Conservation (phyloP, 345 rosid genomes). For the Angophora floribunda region DNA sequence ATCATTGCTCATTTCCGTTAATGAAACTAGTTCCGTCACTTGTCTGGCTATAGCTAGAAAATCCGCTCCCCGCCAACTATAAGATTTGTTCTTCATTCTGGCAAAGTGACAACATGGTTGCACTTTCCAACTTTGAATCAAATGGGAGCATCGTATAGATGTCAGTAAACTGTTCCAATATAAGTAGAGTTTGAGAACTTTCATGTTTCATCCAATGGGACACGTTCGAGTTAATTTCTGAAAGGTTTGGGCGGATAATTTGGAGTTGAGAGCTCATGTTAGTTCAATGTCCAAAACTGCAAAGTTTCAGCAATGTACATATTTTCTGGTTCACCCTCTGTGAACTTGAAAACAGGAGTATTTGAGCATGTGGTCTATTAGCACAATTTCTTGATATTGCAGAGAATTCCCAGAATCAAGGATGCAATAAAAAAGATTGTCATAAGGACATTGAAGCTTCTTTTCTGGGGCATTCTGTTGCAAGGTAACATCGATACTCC, state of each 20-base stretch:
- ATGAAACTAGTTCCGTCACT: background rate
- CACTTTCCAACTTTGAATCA: background rate
- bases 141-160: background rate
- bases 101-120: background rate
- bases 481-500: slow-evolving; percentile 29
- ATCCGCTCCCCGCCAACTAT: background rate
- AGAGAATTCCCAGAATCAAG: slow-evolving; percentile 32
- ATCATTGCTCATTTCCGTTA: background rate
- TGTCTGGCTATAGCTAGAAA: background rate
- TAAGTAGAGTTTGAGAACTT: background rate
- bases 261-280: background rate
- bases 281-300: background rate
- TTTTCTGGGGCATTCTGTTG: slow-evolving; percentile 58
- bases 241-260: background rate
- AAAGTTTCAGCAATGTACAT: background rate
- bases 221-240: background rate
- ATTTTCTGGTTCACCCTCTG: background rate
- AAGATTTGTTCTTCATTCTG: background rate
- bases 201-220: background rate
- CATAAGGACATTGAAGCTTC: slow-evolving; percentile 55
- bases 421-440: slow-evolving; percentile 39
- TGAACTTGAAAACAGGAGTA: background rate
- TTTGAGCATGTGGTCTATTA: background rate
- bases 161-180: background rate
- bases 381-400: background rate